Evolutionary conservation across 176 grass and related monocot genomes (phyloP).

Genomic region (Hsuehochloa calcarea): DNA sequence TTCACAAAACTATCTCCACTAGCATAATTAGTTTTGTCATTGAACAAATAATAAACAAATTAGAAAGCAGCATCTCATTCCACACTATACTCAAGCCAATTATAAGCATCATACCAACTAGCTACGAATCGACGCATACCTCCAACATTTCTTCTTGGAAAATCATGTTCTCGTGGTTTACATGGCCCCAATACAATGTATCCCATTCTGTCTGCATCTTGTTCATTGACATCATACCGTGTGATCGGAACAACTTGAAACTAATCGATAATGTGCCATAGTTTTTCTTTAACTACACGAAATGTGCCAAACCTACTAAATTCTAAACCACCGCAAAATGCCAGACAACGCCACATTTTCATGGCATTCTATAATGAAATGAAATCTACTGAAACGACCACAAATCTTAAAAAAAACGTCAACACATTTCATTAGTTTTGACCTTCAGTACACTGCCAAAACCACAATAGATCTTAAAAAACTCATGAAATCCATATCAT

Average conservation of each 20-base stretch:
- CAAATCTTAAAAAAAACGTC: neutral
- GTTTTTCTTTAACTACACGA: neutral
- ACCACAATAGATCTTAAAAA: neutral
- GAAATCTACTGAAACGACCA: neutral
- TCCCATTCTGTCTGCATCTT: too few species aligned
- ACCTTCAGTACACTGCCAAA: neutral
- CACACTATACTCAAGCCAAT: too few species aligned
- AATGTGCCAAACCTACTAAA: neutral
- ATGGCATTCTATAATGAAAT: conserved; percentile 4
- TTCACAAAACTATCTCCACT: too few species aligned
- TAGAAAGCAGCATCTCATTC: too few species aligned
- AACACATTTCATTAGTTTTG: neutral
- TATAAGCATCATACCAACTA: too few species aligned
- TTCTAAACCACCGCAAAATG: neutral
- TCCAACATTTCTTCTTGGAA: too few species aligned
- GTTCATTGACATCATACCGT: too few species aligned
- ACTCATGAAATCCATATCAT: neutral
- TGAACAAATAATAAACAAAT: too few species aligned
- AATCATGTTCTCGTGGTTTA: too few species aligned
- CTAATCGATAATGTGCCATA: neutral
- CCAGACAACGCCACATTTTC: neutral
- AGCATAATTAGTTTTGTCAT: too few species aligned
- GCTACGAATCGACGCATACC: too few species aligned
- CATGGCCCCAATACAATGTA: too few species aligned
- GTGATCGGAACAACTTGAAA: neutral